Conservation (phyloP, 345 rosid species). For the Eucalyptus pauciflora region DNA sequence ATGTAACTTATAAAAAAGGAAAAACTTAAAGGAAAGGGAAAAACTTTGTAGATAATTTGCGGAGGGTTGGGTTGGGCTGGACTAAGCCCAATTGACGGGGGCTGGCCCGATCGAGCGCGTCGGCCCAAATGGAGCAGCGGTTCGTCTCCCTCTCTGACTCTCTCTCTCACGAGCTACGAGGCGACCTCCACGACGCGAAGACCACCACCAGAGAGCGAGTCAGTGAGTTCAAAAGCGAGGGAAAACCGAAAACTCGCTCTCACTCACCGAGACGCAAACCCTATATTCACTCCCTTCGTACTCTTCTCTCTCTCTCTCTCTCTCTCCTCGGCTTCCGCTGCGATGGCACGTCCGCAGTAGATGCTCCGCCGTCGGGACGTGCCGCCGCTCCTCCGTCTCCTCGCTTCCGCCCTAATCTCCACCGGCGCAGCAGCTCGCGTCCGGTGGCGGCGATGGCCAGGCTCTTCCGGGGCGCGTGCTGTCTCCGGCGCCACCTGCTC, state of each 20-base stretch:
- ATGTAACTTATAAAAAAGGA: background rate
- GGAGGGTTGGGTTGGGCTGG: background rate
- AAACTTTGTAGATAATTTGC: background rate
- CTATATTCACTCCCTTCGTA: background rate
- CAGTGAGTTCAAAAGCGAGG: background rate
- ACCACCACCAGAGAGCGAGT: background rate
- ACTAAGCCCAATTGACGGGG: background rate
- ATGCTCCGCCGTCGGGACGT: background rate
- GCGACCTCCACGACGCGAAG: background rate
- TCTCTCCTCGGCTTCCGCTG: background rate
- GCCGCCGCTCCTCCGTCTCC: background rate
- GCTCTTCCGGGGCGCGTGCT: background rate
- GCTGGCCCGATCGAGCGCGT: background rate
- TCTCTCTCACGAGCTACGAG: background rate
- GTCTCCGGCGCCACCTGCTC: background rate
- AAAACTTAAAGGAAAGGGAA: background rate
- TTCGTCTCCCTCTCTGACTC: background rate
- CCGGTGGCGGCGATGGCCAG: background rate
- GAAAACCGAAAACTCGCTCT: background rate
- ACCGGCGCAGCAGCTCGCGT: background rate
- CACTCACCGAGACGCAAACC: background rate
- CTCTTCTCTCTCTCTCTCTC: background rate
- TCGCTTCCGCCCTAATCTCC: background rate
- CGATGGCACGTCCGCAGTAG: background rate
- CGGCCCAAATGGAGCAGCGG: background rate